Conservation (phyloP, 768 basidiomycete genomes). For the Gautieria morchelliformis region DNA sequence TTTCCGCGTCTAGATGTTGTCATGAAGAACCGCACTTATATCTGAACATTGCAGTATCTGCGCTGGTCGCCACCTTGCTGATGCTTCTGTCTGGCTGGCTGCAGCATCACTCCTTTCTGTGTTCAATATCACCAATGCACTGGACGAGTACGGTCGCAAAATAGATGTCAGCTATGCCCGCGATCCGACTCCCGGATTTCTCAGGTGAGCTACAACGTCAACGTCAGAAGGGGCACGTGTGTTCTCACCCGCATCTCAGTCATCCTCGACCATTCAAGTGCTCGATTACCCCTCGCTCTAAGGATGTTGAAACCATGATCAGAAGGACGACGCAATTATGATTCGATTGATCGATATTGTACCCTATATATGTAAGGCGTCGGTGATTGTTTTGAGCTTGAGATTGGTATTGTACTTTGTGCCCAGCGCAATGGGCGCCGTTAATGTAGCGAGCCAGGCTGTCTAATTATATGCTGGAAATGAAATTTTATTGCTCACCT, state of each 20-base stretch:
- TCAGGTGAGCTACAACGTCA: neutral
- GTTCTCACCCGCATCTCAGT: neutral
- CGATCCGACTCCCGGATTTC: neutral
- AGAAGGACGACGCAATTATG: conserved; percentile 3
- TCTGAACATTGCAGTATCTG: conserved; percentile 11
- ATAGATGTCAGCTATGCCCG: conserved; percentile 5
- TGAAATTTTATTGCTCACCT: too few relatives aligned
- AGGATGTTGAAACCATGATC: neutral
- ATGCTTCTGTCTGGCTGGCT: neutral
- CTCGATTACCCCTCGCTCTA: neutral
- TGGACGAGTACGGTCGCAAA: conserved; percentile 14
- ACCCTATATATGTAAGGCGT: too few relatives aligned
- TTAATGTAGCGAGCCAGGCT: too few relatives aligned
- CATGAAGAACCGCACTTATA: too few relatives aligned
- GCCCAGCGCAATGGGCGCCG: too few relatives aligned
- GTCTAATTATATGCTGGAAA: too few relatives aligned
- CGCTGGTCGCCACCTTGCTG: conserved; percentile 14
- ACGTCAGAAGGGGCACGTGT: neutral
- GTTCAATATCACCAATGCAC: conserved; percentile 27
- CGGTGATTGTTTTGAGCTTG: too few relatives aligned
- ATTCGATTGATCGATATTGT: conserved; percentile 19
- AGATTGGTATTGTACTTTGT: too few relatives aligned
- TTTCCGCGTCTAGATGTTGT: neutral
- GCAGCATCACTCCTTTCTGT: conserved; percentile 17
- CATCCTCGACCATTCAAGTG: neutral